A percentile compares a stretch with the other conserved stretches of the same genome.
Conservation (phyloP, 805 yeast genomes). For the Cyberlindnera euphorbiiphila region DNA sequence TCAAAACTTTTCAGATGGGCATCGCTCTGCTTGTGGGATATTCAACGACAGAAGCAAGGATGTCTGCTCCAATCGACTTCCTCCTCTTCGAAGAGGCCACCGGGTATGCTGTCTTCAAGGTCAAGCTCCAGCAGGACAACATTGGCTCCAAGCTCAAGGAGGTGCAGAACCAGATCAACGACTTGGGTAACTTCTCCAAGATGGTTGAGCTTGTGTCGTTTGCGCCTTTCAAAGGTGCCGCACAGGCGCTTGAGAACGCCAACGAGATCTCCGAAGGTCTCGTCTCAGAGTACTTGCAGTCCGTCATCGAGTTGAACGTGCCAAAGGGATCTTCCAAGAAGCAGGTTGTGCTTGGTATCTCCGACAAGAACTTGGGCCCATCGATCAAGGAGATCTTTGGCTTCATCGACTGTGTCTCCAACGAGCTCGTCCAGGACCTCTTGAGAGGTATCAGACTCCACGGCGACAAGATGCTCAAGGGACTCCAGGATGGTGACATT, state of each 20-base stretch:
- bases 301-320: constrained; percentile 83
- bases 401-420: constrained; percentile 82
- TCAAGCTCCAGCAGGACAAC: constrained; percentile 88
- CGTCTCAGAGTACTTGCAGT: constrained; percentile 87
- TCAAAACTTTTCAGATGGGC: constrained; percentile 7
- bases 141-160: constrained; percentile 89
- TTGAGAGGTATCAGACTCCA: constrained; percentile 92
- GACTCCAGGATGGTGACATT: constrained; percentile 89
- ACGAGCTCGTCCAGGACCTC: constrained; percentile 91
- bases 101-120: constrained; percentile 96
- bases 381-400: constrained; percentile 91
- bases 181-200: constrained; percentile 84
- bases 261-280: constrained; percentile 97
- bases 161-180: constrained; percentile 87
- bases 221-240: constrained; percentile 99
- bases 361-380: constrained; percentile 94
- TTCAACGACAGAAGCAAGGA: constrained; percentile 8
- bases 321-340: constrained; percentile 67
- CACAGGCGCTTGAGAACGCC: constrained; percentile 97
- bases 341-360: constrained; percentile 76
- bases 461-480: constrained; percentile 84
- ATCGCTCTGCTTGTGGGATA: background rate
- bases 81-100: constrained; percentile 97
- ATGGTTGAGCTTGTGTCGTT: constrained; percentile 90
- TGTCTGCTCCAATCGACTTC: constrained; percentile 71